phyloP scores from a whole-genome alignment of 768 basidiomycete species.

The Ramaria sp. region DNA sequence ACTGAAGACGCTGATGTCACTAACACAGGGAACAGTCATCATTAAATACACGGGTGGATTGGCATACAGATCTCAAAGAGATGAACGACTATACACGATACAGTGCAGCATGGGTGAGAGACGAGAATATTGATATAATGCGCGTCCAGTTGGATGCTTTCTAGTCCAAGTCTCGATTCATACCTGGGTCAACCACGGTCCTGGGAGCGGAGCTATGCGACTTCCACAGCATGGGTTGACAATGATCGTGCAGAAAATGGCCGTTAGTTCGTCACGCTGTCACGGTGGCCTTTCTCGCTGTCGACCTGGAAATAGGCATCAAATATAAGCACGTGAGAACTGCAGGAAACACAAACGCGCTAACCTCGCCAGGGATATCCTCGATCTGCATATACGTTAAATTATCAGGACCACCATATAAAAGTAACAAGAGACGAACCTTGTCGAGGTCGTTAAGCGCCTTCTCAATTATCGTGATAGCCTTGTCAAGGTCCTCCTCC shows the following conservation, averaged over 20 bases:
- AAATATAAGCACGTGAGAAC: neutral
- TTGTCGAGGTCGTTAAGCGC: slow-evolving; percentile 73
- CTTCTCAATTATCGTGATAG: slow-evolving; percentile 65
- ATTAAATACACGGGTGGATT: neutral
- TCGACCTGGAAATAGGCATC: slow-evolving; percentile 20
- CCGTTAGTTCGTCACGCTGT: slow-evolving; percentile 22
- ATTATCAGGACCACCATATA: neutral
- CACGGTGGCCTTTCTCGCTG: slow-evolving; percentile 48
- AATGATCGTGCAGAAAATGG: no score
- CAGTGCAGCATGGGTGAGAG: neutral
- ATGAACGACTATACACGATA: neutral
- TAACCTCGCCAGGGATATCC: slow-evolving; percentile 48
- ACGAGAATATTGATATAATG: neutral
- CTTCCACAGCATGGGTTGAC: no score
- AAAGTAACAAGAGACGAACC: slow-evolving; percentile 29
- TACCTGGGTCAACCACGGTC: no score
- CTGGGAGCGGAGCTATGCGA: no score
- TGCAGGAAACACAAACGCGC: neutral
- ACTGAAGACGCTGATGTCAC: neutral
- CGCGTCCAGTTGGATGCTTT: neutral
- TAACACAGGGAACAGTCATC: neutral
- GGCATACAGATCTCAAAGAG: neutral
- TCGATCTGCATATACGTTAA: slow-evolving; percentile 28
- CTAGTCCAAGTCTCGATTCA: no score
- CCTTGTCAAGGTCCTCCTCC: slow-evolving; percentile 73